Evolutionary conservation across 225 moss, liverwort and hornwort species (phyloP), one percentile per base, ranked within the genome.

Genomic region (Straminergon stramineum): DNA sequence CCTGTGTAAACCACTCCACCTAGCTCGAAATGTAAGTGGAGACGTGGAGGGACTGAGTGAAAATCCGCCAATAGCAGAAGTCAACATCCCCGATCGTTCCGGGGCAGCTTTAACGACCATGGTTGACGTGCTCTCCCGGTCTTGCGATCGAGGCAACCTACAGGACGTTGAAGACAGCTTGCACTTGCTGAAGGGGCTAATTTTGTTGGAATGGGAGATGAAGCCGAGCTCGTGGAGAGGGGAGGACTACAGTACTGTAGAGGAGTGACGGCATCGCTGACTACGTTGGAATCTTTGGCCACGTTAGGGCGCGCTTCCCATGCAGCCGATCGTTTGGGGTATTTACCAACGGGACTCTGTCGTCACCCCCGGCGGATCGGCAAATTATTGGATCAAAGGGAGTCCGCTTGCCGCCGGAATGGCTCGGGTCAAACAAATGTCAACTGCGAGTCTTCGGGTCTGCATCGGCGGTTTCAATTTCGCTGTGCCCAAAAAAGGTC

Each of bases 31-130:
- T 39, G 79, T 26, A 20, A 19, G 19, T 13, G 60, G 41, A 8
- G 61, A 61, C 81, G 60, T 20, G 30, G 61, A 61, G 56, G 60
- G 69, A 89, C 81, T 14, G 37, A 16, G 79, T 27, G 45, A 84
- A 11, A 4, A 52, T 77, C 78, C 34, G 63, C 84, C 78, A 20
- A 7, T 0, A 0, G 8, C 53, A 27, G 13, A 85, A 86, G 90
- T 90, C 92, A 92, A 82, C 77, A 56, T 68, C 4, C 30, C 71
- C 89, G 84, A 67, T 73, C 66, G 35, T 66, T 88, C 48, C 17
- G 62, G 48, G 26, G 34, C 13, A 24, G 22, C 92, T 85, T 92
- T 92, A 77, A 88, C 88, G 92, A 92, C 92, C 90, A n/a, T 27
- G 23, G 70, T 88, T 82, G 92, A 88, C 90, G 82, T 77, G 88